phyloP scores from a whole-genome alignment of 2,329 filamentous ascomycete genomes.

The Pseudocercospora fijiensis region DNA sequence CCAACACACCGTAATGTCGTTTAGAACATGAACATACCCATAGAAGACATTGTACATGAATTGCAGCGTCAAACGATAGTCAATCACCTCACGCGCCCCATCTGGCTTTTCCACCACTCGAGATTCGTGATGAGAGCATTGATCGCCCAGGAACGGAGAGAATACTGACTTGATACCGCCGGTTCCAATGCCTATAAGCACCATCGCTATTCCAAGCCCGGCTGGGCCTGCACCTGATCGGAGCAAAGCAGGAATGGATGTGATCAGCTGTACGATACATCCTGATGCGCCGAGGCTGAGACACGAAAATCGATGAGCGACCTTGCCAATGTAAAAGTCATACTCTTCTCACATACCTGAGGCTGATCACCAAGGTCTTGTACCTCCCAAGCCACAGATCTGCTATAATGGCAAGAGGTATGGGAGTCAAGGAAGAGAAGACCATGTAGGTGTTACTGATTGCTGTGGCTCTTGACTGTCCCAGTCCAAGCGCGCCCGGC shows the following conservation, averaged over 20 bases:
- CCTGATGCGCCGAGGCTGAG: slow-evolving; percentile 8
- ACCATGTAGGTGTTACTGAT: slow-evolving; percentile 18
- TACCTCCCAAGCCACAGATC: slow-evolving; percentile 16
- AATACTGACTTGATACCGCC: slow-evolving; percentile 13
- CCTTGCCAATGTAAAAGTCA: neutral
- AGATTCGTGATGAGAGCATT: neutral
- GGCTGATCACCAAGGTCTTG: slow-evolving; percentile 8
- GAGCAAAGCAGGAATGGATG: slow-evolving; percentile 2
- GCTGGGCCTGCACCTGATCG: slow-evolving; percentile 1
- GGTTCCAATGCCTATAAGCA: slow-evolving; percentile 12
- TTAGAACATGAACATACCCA: slow-evolving; percentile 7
- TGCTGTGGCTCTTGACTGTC: slow-evolving; percentile 17
- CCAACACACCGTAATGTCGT: neutral
- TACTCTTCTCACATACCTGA: neutral
- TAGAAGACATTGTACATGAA: slow-evolving; percentile 21
- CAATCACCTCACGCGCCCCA: slow-evolving; percentile 1
- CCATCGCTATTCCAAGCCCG: slow-evolving; percentile 11
- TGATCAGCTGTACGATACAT: slow-evolving; percentile 15
- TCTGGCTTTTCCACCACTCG: neutral
- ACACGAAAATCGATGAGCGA: neutral
- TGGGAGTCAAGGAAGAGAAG: slow-evolving; percentile 13
- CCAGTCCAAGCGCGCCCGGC: slow-evolving; percentile 17
- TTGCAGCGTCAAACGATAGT: slow-evolving; percentile 17
- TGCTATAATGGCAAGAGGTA: slow-evolving; percentile 12
- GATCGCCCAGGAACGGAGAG: slow-evolving; percentile 12